Evolutionary conservation across 768 basidiomycete species (phyloP), one percentile per base, ranked within the genome.

Genomic region (Amanita molliuscula): DNA sequence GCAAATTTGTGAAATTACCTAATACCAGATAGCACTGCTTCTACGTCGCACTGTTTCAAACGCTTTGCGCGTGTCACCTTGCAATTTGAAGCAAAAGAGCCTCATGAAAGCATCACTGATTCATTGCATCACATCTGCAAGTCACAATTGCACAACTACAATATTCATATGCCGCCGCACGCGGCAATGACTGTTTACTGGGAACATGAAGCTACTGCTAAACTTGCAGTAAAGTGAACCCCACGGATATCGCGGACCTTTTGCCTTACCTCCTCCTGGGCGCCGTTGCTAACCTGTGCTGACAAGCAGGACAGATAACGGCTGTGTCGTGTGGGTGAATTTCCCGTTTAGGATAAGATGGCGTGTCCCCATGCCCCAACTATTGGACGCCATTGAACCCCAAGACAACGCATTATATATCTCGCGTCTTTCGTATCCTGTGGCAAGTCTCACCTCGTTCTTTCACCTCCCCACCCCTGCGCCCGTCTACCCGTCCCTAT

Each of bases 401-500:
- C 36, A 36, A 48, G 38, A 29, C 25, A 28, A 48, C 47, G 34
- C 35, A n/a, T 13, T 10, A 9, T 26, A 48, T 26, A 26, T 48
- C 28, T 16, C 21, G 7, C 35, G 25, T 36, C 36, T 43, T 35
- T 50, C 29, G 26, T 26, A 44, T 42, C 40, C 29, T 37, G 33
- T 42, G 29, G 33, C 26, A 31, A 13, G 21, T 34, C 21, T 20
- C 29, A 13, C 29, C 26, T 33, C 40, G 8, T 9, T 28, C 20
- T 29, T 44, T 10, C 20, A 44, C 26, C 34, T 28, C 9, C 7
- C 23, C 18, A 15, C 44, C 21, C 54, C 4, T 58, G 46, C 58
- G 25, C 11, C 11, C 29, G 34, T 18, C 9, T 21, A 20, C 53
- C 29, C 48, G 47, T 58, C 54, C 50, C 54, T 48, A 43, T 55